These are phyloP conservation scores for Arthroderma sp. DNA, from an alignment of 2,329 filamentous ascomycete species.

Conservation along the genomic window DNA sequence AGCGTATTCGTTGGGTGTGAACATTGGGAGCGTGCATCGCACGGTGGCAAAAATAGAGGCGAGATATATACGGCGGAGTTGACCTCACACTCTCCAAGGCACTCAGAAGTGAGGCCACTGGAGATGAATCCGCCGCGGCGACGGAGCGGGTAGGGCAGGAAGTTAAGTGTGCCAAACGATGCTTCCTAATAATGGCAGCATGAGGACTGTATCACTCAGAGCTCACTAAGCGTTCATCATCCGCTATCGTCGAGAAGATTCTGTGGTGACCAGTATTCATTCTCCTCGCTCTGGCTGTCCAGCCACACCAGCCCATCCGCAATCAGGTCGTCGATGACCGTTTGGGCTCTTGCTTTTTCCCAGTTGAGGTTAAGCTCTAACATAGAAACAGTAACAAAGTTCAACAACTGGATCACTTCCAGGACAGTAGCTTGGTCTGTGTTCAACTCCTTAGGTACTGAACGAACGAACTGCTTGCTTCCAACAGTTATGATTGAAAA, in stretches of 20 bases:
- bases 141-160: too few relatives aligned
- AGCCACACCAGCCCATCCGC: conserved; percentile 89
- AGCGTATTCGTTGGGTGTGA: too few relatives aligned
- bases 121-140: too few relatives aligned
- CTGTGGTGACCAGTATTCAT: conserved; percentile 69
- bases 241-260: conserved; percentile 30
- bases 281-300: conserved; percentile 71
- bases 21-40: too few relatives aligned
- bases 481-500: conserved; percentile 79
- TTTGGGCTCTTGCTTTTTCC: conserved; percentile 72
- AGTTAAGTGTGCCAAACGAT: too few relatives aligned
- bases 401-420: conserved; percentile 78
- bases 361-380: conserved; percentile 73
- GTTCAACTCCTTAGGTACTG: conserved; percentile 88
- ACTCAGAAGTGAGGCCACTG: too few relatives aligned
- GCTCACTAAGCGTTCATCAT: conserved; percentile 12
- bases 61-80: too few relatives aligned
- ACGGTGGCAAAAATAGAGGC: too few relatives aligned
- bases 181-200: too few relatives aligned
- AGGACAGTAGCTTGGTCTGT: conserved; percentile 85
- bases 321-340: conserved; percentile 79
- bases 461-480: conserved; percentile 73
- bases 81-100: too few relatives aligned
- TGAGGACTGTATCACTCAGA: neutral
- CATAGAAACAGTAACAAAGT: conserved; percentile 84